Percentiles rank a stretch among this genome's conserved stretches.
These are phyloP conservation scores for Chlorencoelia australis DNA, from an alignment of 2,329 filamentous ascomycete genomes.

Conservation along the genomic window DNA sequence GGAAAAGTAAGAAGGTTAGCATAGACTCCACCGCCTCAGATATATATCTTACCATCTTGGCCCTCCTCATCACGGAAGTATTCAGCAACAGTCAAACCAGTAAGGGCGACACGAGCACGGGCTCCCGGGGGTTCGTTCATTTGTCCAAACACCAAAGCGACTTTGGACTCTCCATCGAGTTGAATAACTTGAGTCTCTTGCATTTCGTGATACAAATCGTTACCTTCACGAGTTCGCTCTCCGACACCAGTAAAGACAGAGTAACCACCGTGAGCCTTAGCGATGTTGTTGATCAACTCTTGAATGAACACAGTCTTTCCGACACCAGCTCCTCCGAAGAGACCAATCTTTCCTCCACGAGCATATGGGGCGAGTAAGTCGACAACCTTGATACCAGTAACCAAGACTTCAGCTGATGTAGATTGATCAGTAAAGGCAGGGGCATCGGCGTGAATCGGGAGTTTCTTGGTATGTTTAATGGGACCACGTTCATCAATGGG, in stretches of 20 bases:
- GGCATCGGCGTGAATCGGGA: slow-evolving; percentile 89
- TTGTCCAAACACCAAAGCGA: slow-evolving; percentile 98
- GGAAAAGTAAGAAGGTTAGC: slow-evolving; percentile 23
- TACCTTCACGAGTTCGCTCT: slow-evolving; percentile 99
- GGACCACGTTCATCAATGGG: slow-evolving; percentile 99
- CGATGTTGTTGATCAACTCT: slow-evolving; percentile 99
- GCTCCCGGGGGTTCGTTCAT: slow-evolving; percentile 99
- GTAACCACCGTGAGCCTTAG: slow-evolving; percentile 99
- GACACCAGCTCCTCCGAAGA: slow-evolving; percentile 99
- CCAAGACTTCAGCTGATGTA: slow-evolving; percentile 89
- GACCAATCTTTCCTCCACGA: slow-evolving; percentile 99
- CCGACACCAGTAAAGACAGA: slow-evolving; percentile 99
- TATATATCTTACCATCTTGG: slow-evolving; percentile 62
- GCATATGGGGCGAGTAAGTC: slow-evolving; percentile 97
- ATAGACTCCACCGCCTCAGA: neutral
- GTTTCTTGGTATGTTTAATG: slow-evolving; percentile 82
- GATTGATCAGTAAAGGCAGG: slow-evolving; percentile 92
- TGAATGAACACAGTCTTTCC: slow-evolving; percentile 99
- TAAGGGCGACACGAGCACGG: slow-evolving; percentile 98
- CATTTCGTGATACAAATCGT: slow-evolving; percentile 99
- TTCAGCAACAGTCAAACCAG: slow-evolving; percentile 67
- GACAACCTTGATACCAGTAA: slow-evolving; percentile 99
- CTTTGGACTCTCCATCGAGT: slow-evolving; percentile 98
- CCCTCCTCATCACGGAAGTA: slow-evolving; percentile 71
- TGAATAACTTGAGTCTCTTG: slow-evolving; percentile 99